Evolutionary conservation across 129 eudicot genomes (phyloP), one percentile per base, ranked within the genome.

Genomic region (Tagetes patula): DNA sequence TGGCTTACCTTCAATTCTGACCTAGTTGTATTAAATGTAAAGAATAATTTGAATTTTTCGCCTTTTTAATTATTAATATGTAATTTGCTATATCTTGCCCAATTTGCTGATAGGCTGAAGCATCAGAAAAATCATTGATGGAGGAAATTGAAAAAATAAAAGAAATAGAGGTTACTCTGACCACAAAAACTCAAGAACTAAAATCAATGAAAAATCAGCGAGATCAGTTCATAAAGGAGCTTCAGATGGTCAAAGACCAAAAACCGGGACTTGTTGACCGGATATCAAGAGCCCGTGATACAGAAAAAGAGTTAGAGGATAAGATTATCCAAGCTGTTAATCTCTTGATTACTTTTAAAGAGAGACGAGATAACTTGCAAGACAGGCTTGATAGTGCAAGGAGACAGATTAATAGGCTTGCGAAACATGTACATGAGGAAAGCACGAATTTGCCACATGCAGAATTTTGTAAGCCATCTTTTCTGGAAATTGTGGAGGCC

Each of bases 241-340:
- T 93, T 72, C 75, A 83, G 67, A 72, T 73, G 70, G 71, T 83
- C 77, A 76, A 67, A 60, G 76, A 77, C 62, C 82, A 87, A 63
- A 85, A 60, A 32, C 87, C 84, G 48, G 79, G 40, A 52, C 86
- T 93, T 31, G 85, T 81, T 59, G 81, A 76, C 71, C 92, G 56
- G 59, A 68, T 87, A 56, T 69, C 84, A 67, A 83, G 80, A 64
- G 75, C 88, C 39, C 60, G 56, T 56, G 55, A 42, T 49, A 8
- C 73, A 39, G 89, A 85, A 82, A 79, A 75, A 65, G 96, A 93
- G 82, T 77, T 93, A 27, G 96, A 87, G 80, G 96, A 84, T 56
- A 93, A 86, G 82, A 85, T 90, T 30, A 72, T 89, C 77, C 91
- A 88, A 84, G 96, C 96, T 14, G 96, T 84, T 58, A 67, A 93